These are phyloP conservation scores for Ilyonectria sp. DNA, from an alignment of 2,329 filamentous ascomycete species.

Conservation along the genomic window DNA sequence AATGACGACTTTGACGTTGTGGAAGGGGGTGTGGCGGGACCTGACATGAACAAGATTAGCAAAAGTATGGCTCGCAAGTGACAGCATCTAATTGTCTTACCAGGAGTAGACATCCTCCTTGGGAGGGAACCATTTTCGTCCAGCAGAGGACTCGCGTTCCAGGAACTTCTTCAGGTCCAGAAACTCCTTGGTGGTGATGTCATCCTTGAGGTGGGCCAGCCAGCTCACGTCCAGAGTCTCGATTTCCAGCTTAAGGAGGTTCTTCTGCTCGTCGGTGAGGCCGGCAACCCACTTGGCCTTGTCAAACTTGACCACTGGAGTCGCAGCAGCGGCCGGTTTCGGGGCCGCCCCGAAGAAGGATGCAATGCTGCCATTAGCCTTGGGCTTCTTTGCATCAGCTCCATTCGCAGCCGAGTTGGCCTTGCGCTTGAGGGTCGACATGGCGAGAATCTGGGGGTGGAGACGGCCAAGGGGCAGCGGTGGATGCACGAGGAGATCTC, in stretches of 20 bases:
- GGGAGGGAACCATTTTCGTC: slow-evolving; percentile 89
- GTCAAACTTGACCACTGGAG: slow-evolving; percentile 76
- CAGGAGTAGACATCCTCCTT: slow-evolving; percentile 94
- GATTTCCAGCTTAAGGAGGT: slow-evolving; percentile 89
- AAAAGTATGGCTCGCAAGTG: background rate
- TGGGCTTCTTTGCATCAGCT: slow-evolving; percentile 77
- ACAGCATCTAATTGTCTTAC: slow-evolving; percentile 66
- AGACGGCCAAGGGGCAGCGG: slow-evolving; percentile 34
- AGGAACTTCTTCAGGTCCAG: slow-evolving; percentile 91
- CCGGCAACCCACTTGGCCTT: slow-evolving; percentile 91
- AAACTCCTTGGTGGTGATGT: slow-evolving; percentile 84
- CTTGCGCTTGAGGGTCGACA: slow-evolving; percentile 78
- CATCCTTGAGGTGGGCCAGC: slow-evolving; percentile 90
- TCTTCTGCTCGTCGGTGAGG: slow-evolving; percentile 85
- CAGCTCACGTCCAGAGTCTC: slow-evolving; percentile 93
- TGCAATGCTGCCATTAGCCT: slow-evolving; percentile 84
- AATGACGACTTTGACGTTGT: slow-evolving; percentile 92
- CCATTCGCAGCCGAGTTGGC: slow-evolving; percentile 62
- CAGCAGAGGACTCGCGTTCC: slow-evolving; percentile 79
- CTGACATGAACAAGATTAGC: slow-evolving; percentile 62
- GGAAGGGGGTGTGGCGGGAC: slow-evolving; percentile 93
- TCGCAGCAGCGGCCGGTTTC: slow-evolving; percentile 60
- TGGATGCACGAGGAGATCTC: slow-evolving; percentile 40
- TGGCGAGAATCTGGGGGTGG: slow-evolving; percentile 49
- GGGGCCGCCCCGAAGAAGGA: slow-evolving; percentile 85